Evolutionary conservation across 2,329 filamentous ascomycete species (phyloP), one percentile per base, ranked within the genome.

Genomic region (Sporothrix curviconia): DNA sequence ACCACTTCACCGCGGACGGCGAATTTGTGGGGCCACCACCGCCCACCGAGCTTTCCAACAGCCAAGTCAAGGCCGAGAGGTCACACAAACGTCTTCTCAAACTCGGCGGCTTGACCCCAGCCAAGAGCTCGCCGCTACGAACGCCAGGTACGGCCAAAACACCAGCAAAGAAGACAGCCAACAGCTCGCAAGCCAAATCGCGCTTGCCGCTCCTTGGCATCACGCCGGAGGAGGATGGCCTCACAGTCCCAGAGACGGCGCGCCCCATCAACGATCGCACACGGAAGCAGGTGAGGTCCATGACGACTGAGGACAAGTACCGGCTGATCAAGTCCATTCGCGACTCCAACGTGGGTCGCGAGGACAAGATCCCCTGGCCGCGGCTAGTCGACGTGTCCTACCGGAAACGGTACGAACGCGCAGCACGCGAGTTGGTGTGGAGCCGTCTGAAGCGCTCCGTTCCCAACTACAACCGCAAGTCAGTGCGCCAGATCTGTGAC

Each of bases 281-380:
- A 5, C 73, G 74, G 3, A 67, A 70, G 24, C 72, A 77, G 40
- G 68, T 77, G 14, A 66, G 65, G 1, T 67, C 65, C 28, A 76
- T 82, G 71, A 66, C 70, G 12, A 64, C 74, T 57, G 64, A 69
- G 17, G 76, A 81, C 56, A 78, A 76, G 57, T 70, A 74, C 56
- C 66, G 68, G 14, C 64, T 82, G 24, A 66, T 79, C 0, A 64
- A 70, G 36, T 71, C 74, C 2, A 74, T 82, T 36, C 68, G 73
- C 7, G 70, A 72, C 14, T 72, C 70, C 3, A 69, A 69, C 2
- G 75, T 70, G 1, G 63, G 66, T 8, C 67, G 60, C 1, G 79
- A 82, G 53, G 62, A 65, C 8, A 76, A 76, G 47, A 80, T 83
- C 40, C 74, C 74, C 0, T 84, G 81, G 81, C 62, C 66, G 36